phyloP scores from a whole-genome alignment of 1,284 basidiomycete genomes.

The Pseudozyma tsukubaensis region DNA sequence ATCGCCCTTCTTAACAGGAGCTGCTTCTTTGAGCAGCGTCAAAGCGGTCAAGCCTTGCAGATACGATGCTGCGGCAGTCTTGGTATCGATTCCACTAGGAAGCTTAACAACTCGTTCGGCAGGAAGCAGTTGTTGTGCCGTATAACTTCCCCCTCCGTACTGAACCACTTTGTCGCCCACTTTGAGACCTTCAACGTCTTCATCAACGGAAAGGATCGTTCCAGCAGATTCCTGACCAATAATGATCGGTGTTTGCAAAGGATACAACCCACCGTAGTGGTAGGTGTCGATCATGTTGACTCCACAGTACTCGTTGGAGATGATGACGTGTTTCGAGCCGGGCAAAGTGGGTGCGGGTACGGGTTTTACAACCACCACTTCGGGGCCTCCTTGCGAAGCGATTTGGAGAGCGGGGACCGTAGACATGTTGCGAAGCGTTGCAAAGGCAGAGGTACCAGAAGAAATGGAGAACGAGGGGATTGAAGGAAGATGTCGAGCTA shows the following conservation, averaged over 20 bases:
- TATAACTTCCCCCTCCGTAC: conserved; percentile 75
- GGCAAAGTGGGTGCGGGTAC: conserved; percentile 76
- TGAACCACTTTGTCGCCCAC: conserved; percentile 76
- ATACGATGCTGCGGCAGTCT: conserved; percentile 77
- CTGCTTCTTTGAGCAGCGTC: conserved; percentile 83
- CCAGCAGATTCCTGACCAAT: conserved; percentile 85
- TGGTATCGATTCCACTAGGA: conserved; percentile 73
- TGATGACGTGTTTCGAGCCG: conserved; percentile 76
- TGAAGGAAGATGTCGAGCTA: conserved; percentile 15
- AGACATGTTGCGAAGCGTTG: conserved; percentile 65
- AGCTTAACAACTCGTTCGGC: conserved; percentile 77
- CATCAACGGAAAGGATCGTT: conserved; percentile 75
- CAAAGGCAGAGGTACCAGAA: neutral
- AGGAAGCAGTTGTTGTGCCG: conserved; percentile 80
- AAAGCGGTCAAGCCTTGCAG: conserved; percentile 85
- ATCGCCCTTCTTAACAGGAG: conserved; percentile 78
- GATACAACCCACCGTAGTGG: conserved; percentile 71
- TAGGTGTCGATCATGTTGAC: conserved; percentile 77
- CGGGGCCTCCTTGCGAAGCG: conserved; percentile 76
- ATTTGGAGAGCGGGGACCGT: conserved; percentile 73
- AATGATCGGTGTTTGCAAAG: conserved; percentile 76
- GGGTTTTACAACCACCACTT: conserved; percentile 79
- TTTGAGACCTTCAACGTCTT: conserved; percentile 69
- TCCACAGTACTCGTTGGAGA: conserved; percentile 76
- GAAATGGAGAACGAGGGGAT: neutral